Evolutionary conservation across 78 protist genomes (phyloP), one percentile per base, ranked within the genome.

Genomic region (Tieghemostelium lacteum): DNA sequence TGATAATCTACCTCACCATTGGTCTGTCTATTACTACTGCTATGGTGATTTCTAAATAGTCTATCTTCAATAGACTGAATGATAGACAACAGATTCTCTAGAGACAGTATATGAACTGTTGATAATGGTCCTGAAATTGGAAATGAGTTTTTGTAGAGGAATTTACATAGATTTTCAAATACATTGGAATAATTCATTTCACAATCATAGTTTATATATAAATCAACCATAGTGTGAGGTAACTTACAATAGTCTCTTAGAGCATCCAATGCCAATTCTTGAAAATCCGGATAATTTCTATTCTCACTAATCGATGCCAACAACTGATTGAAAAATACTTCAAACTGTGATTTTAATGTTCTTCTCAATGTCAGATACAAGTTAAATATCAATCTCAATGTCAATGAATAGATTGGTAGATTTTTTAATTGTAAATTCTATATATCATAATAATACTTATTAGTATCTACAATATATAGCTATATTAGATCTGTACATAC

Each of bases 121-220:
- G 75, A 85, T 26, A 94, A 73, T 16, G 63, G 60, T 1, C 88
- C 87, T 1, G 88, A 52, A 19, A 77, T 29, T 22, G 96, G 97
- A 62, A 88, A 87, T 14, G 91, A 72, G 37, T 85, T 61, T 70
- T 92, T 93, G 80, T 88, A 61, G 31, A 96, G 87, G 29, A 60
- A 85, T 57, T 92, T 80, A 62, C 94, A 74, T 10, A 94, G 55
- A 28, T 42, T 61, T 40, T 95, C 95, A 69, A 95, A 93, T 2
- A 93, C 74, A 74, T 95, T 94, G 64, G 92, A 52, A 55, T 92
- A 76, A 60, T 88, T 73, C 22, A 87, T 24, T 63, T 94, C 95
- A 54, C 97, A 95, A 57, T 95, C 97, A 67, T 83, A 95, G 73
- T 93, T 87, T 74, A 85, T 58, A 71, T 73, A 95, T 34, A 95